Conservation (phyloP, 2,329 filamentous ascomycete genomes). For the Penicillium sp. region DNA sequence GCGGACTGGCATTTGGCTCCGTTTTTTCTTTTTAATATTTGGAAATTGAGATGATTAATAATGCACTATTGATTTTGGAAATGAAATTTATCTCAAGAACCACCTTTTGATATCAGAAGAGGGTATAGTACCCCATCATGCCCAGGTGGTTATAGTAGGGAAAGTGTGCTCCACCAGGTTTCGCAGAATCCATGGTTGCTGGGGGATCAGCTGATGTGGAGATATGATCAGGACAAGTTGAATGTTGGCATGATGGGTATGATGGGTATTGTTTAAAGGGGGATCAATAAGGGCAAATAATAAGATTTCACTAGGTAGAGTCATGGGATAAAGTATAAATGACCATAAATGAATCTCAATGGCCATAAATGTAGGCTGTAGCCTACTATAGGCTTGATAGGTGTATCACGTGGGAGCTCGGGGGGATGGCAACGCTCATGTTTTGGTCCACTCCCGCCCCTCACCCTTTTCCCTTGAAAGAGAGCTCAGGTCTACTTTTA, state of each 20-base stretch:
- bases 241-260: neutral
- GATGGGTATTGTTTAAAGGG: neutral
- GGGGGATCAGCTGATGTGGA: slow-evolving; percentile 22
- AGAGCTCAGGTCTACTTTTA: slow-evolving; percentile 10
- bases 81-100: neutral
- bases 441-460: slow-evolving; percentile 27
- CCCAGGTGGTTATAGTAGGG: neutral
- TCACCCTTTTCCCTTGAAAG: slow-evolving; percentile 13
- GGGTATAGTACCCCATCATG: no score
- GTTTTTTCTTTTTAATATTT: neutral
- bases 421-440: slow-evolving; percentile 12
- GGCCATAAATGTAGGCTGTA: neutral
- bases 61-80: neutral
- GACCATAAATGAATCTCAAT: neutral
- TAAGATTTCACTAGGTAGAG: neutral
- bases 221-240: neutral
- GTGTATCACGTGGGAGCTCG: slow-evolving; percentile 27
- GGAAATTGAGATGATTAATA: neutral
- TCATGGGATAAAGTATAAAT: neutral
- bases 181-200: slow-evolving; percentile 21
- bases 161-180: slow-evolving; percentile 13
- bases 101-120: neutral
- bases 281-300: neutral
- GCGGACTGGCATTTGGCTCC: neutral
- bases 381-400: slow-evolving; percentile 1